Percentiles rank a stretch among this genome's conserved stretches.
Conservation (phyloP, 208 protist genomes). For the Strigomonas oncopelti region DNA sequence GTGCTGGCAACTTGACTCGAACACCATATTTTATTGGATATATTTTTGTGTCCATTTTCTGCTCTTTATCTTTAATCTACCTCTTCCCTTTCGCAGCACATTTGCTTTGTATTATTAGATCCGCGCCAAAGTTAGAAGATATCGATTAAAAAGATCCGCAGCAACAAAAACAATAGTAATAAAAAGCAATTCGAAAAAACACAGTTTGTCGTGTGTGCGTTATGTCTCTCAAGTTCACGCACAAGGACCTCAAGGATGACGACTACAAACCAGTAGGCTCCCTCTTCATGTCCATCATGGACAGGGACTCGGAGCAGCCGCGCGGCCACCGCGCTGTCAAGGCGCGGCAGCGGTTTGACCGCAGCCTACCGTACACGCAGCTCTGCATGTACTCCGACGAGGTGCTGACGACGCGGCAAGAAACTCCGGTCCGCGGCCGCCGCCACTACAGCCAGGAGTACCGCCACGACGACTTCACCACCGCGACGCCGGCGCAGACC, state of each 20-base stretch:
- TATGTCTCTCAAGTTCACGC: slow-evolving; percentile 31
- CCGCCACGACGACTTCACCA: slow-evolving; percentile 14
- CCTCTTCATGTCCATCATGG: slow-evolving; percentile 60
- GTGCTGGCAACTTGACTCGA: too few relatives aligned
- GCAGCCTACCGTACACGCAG: slow-evolving; percentile 55
- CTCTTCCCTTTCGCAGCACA: not conserved
- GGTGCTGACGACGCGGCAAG: slow-evolving; percentile 1
- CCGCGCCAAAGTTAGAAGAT: too few relatives aligned
- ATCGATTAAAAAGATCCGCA: not conserved
- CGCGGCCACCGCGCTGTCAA: slow-evolving; percentile 25
- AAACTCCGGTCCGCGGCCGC: slow-evolving; percentile 23
- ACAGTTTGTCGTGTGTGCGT: too few relatives aligned
- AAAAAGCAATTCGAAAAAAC: too few relatives aligned
- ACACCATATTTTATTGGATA: too few relatives aligned
- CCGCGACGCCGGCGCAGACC: not conserved
- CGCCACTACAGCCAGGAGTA: slow-evolving; percentile 27
- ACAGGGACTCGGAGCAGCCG: slow-evolving; percentile 34
- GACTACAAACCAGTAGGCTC: slow-evolving; percentile 57
- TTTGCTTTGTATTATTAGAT: too few relatives aligned
- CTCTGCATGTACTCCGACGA: slow-evolving; percentile 46
- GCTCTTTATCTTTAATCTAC: slow-evolving; percentile 4
- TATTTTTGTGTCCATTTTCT: too few relatives aligned
- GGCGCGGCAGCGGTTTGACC: slow-evolving; percentile 26
- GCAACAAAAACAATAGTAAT: not conserved
- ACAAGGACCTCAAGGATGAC: slow-evolving; percentile 49